phyloP scores from a whole-genome alignment of 192 early-diverging fungal genomes.

The Entomortierella chlamydospora region DNA sequence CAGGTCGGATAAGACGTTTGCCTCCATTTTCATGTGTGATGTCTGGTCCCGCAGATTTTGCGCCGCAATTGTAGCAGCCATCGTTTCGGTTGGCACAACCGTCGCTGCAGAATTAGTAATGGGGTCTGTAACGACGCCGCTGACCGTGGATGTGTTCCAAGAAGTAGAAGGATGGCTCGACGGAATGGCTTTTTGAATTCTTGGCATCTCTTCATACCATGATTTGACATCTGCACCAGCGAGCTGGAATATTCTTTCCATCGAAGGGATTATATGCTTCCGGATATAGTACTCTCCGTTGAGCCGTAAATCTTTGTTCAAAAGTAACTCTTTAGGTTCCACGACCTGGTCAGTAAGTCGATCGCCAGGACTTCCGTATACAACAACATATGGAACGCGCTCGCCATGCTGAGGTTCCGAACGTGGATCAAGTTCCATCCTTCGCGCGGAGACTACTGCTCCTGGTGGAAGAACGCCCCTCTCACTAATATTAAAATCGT shows the following conservation, averaged over 20 bases:
- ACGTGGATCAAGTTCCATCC: slow-evolving; percentile 76
- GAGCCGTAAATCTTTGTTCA: slow-evolving; percentile 71
- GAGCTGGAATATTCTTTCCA: slow-evolving; percentile 82
- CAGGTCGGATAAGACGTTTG: not conserved
- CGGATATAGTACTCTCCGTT: slow-evolving; percentile 88
- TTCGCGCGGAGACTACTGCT: slow-evolving; percentile 73
- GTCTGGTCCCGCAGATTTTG: slow-evolving; percentile 3
- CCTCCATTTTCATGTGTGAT: not conserved
- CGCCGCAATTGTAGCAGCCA: slow-evolving; percentile 17
- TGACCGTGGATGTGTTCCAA: not conserved
- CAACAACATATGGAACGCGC: slow-evolving; percentile 90
- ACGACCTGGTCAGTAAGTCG: slow-evolving; percentile 82
- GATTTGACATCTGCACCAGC: slow-evolving; percentile 79
- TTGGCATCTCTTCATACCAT: slow-evolving; percentile 83
- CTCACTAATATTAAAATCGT: slow-evolving; percentile 45
- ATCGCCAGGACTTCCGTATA: slow-evolving; percentile 71
- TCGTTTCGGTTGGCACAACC: slow-evolving; percentile 11
- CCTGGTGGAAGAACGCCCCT: slow-evolving; percentile 75
- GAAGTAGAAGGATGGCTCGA: slow-evolving; percentile 31
- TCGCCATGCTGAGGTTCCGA: slow-evolving; percentile 89
- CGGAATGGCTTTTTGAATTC: slow-evolving; percentile 60
- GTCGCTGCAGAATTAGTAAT: not conserved
- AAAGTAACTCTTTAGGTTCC: slow-evolving; percentile 71
- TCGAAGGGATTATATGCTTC: slow-evolving; percentile 85
- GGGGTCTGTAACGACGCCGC: not conserved